A percentile compares a stretch with the other conserved stretches of the same genome.
phyloP scores from a whole-genome alignment of 257 asterid species.

The Penstemon davidsonii region DNA sequence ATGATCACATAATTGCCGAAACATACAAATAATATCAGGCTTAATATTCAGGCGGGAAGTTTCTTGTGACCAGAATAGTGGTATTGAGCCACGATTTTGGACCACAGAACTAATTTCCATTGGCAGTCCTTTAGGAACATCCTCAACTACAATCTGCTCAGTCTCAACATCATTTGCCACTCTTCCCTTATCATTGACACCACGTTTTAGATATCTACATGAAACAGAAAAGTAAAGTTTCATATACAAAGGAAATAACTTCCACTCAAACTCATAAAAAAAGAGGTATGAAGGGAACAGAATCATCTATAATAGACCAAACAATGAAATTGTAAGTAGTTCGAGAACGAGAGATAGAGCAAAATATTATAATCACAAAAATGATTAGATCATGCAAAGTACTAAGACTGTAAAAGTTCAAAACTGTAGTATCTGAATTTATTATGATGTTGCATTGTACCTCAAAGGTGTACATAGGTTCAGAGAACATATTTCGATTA shows the following conservation, averaged over 20 bases:
- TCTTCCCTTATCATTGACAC: slow-evolving; percentile 84
- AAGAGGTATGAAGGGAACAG: slow-evolving; percentile 4
- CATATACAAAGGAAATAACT: slow-evolving; percentile 12
- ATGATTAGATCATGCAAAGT: slow-evolving; percentile 9
- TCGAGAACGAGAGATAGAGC: slow-evolving; percentile 1
- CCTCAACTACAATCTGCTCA: slow-evolving; percentile 83
- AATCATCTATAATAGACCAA: slow-evolving; percentile 13
- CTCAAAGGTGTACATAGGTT: background rate
- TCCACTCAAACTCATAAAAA: slow-evolving; percentile 15
- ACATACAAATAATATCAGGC: slow-evolving; percentile 93
- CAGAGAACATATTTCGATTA: background rate
- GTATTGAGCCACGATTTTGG: slow-evolving; percentile 98
- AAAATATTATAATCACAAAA: background rate
- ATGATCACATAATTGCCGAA: slow-evolving; percentile 15
- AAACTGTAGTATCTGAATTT: background rate
- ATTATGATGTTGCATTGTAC: slow-evolving; percentile 6
- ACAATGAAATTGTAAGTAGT: slow-evolving; percentile 8
- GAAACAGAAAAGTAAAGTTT: slow-evolving; percentile 27
- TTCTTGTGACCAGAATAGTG: slow-evolving; percentile 98
- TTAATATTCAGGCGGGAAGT: slow-evolving; percentile 86
- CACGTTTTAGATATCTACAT: slow-evolving; percentile 89
- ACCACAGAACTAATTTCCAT: slow-evolving; percentile 84
- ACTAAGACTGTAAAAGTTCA: background rate
- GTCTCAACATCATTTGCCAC: slow-evolving; percentile 99
- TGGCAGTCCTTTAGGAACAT: slow-evolving; percentile 70